Base-by-base conservation (phyloP, 192 early-diverging fungal genomes). In the Pilaira anomala region DNA sequence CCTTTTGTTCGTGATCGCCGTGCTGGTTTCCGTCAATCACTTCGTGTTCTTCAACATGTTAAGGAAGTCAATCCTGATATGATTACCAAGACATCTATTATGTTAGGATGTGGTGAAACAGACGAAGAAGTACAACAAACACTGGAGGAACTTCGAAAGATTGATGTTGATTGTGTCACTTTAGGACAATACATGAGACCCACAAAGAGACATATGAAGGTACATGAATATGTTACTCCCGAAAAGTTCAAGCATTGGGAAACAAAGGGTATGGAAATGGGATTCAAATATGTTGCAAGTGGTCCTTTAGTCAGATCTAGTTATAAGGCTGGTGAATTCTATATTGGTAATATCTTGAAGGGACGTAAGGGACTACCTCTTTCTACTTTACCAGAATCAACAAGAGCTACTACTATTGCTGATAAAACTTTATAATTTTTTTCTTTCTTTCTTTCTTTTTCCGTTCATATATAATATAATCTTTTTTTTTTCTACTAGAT, bases 161-260 rank as follows among this genome's bases (percentile, higher is more conserved):
- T 86, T 13, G 83, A 89, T 42, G 94, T 97, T 21, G 96, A 98
- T 68, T 92, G 93, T 44, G 84, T 98, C 18, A 98, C 96, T 9
- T 78, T 98, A 60, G 96, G 96, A n/a, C 96, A 98, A 76, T 98
- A 98, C 73, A 98, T 98, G 96, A 85, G 93, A 48, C 96, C 96
- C n/a, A 97, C 96, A 21, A 98, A 97, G 82, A 88, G 91, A 63
- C 94, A 98, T 74, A 95, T 98, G 93, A 96, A 96, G 82, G 91
- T 97, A 19, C 83, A 91, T 58, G 94, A 94, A 68, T 98, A 97
- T 65, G 88, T 98, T 41, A 85, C 88, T 45, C 95, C 95, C 3
- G 88, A 91, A 48, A 93, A 92, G 72, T 98, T 96, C 73, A 88
- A 88, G 63, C 83, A 92, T 63, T 98, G 92, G 90, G 84, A 87